A percentile compares a stretch with the other conserved stretches of the same genome.
Conservation (phyloP, 371 early-diverging fungal species). For the Mortierella sp. region DNA sequence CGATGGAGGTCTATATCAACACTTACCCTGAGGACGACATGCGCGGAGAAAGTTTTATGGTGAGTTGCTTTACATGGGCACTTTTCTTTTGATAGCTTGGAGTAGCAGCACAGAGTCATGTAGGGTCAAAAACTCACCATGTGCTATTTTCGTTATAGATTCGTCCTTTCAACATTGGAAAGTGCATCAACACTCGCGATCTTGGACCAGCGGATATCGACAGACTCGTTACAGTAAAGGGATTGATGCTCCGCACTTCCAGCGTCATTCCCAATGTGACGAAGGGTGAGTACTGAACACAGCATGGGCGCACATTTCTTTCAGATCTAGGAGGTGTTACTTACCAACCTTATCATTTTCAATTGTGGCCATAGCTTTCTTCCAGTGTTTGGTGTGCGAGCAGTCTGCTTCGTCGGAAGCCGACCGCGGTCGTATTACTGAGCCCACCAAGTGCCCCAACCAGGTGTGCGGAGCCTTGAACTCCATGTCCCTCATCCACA, state of each 20-base stretch:
- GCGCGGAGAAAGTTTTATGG: conserved; percentile 61
- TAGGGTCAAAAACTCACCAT: neutral
- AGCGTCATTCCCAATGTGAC: conserved; percentile 97
- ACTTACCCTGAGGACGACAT: conserved; percentile 75
- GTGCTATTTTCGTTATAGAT: conserved; percentile 65
- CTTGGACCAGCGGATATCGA: conserved; percentile 98
- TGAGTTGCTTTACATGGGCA: neutral
- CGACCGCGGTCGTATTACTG: conserved; percentile 93
- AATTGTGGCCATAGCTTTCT: conserved; percentile 75
- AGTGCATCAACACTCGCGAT: conserved; percentile 92
- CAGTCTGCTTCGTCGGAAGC: conserved; percentile 84
- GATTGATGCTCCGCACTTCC: conserved; percentile 95
- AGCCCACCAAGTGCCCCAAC: conserved; percentile 94
- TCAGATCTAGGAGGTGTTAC: neutral
- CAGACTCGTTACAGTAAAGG: conserved; percentile 96
- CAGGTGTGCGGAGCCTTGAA: conserved; percentile 84
- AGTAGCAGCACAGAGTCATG: neutral
- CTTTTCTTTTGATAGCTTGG: neutral
- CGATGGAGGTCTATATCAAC: conserved; percentile 86
- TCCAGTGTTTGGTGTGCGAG: conserved; percentile 93
- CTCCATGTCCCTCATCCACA: conserved; percentile 92
- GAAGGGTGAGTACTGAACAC: conserved; percentile 61
- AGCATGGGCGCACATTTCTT: neutral
- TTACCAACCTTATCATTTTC: neutral
- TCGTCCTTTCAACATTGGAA: conserved; percentile 92